Evolutionary conservation across 495 filamentous ascomycete species (phyloP).

Genomic region (Penicillium atrosanguineum): DNA sequence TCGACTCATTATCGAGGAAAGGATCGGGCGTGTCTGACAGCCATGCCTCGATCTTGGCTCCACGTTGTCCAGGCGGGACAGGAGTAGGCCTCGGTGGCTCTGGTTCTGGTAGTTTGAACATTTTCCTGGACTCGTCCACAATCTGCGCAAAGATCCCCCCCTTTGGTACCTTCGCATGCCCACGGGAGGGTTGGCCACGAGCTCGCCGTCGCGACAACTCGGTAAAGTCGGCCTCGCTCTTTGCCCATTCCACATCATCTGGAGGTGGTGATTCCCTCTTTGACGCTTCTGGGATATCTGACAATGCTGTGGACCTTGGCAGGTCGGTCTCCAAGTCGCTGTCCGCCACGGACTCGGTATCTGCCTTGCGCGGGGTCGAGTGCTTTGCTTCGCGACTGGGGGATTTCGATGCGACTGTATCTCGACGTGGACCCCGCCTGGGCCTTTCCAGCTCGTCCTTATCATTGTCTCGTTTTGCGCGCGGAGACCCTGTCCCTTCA

Average conservation of each 20-base stretch:
- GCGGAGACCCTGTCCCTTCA: slow-evolving; percentile 25
- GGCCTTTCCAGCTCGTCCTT: slow-evolving; percentile 22
- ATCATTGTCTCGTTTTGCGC: slow-evolving; percentile 16
- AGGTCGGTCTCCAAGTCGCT: slow-evolving; percentile 26
- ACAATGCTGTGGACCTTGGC: slow-evolving; percentile 8
- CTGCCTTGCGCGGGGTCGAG: slow-evolving; percentile 11
- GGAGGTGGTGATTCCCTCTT: slow-evolving; percentile 27
- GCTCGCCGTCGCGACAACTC: slow-evolving; percentile 42
- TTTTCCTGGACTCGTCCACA: slow-evolving; percentile 50
- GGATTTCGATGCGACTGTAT: slow-evolving; percentile 1
- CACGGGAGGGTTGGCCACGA: slow-evolving; percentile 20
- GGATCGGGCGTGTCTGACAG: slow-evolving; percentile 70
- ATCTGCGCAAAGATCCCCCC: slow-evolving; percentile 49
- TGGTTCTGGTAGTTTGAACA: slow-evolving; percentile 54
- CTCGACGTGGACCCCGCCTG: slow-evolving; percentile 6
- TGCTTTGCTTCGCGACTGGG: slow-evolving; percentile 13
- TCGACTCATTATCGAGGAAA: slow-evolving; percentile 54
- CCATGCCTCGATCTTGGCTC: slow-evolving; percentile 73
- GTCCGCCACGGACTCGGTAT: slow-evolving; percentile 18
- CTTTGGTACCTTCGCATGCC: slow-evolving; percentile 37
- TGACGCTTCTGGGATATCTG: slow-evolving; percentile 25
- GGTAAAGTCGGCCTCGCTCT: slow-evolving; percentile 45
- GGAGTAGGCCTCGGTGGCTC: slow-evolving; percentile 46
- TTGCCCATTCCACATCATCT: slow-evolving; percentile 41
- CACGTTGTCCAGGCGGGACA: slow-evolving; percentile 29